Evolutionary conservation across 2,329 filamentous ascomycete genomes (phyloP), one percentile per base, ranked within the genome.

Genomic region (Dendrostoma leiphaemia): DNA sequence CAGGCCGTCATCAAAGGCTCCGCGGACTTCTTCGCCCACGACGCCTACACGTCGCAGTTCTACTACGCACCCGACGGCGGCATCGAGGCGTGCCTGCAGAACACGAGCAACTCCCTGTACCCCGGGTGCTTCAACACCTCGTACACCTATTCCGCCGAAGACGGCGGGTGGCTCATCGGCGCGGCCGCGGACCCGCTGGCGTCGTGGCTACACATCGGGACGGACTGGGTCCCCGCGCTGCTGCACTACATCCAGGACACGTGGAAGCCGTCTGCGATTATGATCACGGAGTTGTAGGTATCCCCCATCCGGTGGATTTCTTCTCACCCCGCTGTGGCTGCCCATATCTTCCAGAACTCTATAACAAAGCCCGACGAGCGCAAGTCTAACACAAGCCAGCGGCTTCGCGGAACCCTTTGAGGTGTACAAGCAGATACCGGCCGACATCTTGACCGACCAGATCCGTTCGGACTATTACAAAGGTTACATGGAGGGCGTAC

Each of bases 111-210:
- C 31, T 29, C 51, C 23, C 45, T 54, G 17, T 54, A 38, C 26
- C 51, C 48, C 15, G 48, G 53, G n/a, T 51, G 48, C 41, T 55
- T 43, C 53, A 55, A 55, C 19, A 47, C 53, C 2, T 49, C 45
- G 24, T 54, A 54, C 38, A 54, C 51, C 13, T 54, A 54, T 31
- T 23, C 35, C 8, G 9, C 35, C 15, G 38, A 9, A 3, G 51
- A 54, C 15, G 51, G 51, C 21, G 51, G 51, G 7, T 54, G 51
- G 51, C 46, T 54, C 15, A 10, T 54, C 15, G 51, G 51, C 1
- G 45, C 51, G 2, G 51, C 51, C 9, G 51, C 51, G 15, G 51
- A 54, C 7, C 45, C 51, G 3, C 29, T 35, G 15, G 51, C 51
- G 3, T 37, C 51, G 37, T 54, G 51, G 51, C 31, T 54, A 23